Evolutionary conservation across 106 monocot species (phyloP), one percentile per base, ranked within the genome.

Genomic region (Xerophyta viscosa): DNA sequence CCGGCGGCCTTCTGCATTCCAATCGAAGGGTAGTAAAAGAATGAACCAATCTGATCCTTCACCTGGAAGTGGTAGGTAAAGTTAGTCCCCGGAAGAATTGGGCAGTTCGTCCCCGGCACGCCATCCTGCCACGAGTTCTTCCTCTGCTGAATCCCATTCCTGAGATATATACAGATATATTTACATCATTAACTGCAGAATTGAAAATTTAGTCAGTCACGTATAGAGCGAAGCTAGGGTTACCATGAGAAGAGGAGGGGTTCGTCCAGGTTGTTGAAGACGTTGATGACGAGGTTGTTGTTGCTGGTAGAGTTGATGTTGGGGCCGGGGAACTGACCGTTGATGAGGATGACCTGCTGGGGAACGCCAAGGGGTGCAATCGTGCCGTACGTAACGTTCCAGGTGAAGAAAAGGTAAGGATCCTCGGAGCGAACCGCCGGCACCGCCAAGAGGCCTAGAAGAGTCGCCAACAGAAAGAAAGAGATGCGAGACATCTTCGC

Each of bases 121-220:
- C 82, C 82, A 31, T 82, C 82, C 57, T 69, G 61, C 82, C 82
- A 82, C 1, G 77, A 73, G 49, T 82, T 82, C 62, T 73, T 82
- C 57, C 82, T 68, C 61, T 83, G 83, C 31, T 83, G 83, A 12
- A 77, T 63, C 20, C 83, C 82, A 37, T 82, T 82, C 76, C 72
- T 71, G 63, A 11, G 2, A 48, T 54, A 20, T 24, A 22, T 19
- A 20, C 46, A 7, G 39, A 39, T 33, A 6, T 33, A 33, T 5
- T 33, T 33, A 33, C 5, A 33, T 33, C 11, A 6, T 11, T 6
- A 33, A 33, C 33, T 33, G 33, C 33, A 33, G 11, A 33, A 6
- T 11, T 33, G 7, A 33, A 6, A 11, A 33, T 6, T 6, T 11
- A 33, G 33, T 6, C 5, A 36, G 11, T 5, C 5, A 36, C 33